These are phyloP conservation scores for Wakefieldia striispora DNA, from an alignment of 768 basidiomycete genomes.

Conservation along the genomic window DNA sequence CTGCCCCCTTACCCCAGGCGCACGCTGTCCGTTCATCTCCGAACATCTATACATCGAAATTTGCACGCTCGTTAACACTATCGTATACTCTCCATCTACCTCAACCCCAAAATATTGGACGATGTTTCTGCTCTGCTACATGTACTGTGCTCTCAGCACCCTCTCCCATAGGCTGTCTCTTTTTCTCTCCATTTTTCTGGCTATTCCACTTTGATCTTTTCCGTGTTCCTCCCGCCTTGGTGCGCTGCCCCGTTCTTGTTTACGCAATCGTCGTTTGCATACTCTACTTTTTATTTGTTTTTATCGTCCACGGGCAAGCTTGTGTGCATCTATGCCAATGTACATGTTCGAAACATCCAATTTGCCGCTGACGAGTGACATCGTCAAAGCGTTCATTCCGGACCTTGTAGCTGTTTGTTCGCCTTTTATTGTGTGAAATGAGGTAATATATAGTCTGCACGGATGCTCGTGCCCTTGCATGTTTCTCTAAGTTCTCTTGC, in stretches of 20 bases:
- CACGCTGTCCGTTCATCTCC: slow-evolving; percentile 17
- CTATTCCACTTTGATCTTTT: background rate
- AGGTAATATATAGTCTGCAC: slow-evolving; percentile 13
- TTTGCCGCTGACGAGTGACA: background rate
- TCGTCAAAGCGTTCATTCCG: background rate
- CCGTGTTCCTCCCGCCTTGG: background rate
- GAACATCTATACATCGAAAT: slow-evolving; percentile 20
- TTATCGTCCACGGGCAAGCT: slow-evolving; percentile 28
- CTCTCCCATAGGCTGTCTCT: slow-evolving; percentile 6
- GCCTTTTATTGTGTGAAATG: slow-evolving; percentile 2
- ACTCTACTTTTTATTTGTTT: slow-evolving; percentile 33
- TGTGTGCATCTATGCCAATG: slow-evolving; percentile 29
- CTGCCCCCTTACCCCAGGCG: slow-evolving; percentile 4
- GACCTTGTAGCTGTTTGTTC: slow-evolving; percentile 11
- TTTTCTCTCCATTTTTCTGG: background rate
- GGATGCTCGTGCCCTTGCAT: background rate
- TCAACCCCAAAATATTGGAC: slow-evolving; percentile 27
- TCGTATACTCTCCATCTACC: slow-evolving; percentile 22
- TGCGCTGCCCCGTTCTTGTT: slow-evolving; percentile 17
- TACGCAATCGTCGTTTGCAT: slow-evolving; percentile 21
- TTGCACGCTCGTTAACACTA: slow-evolving; percentile 31
- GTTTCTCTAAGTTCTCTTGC: background rate
- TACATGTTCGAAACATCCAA: slow-evolving; percentile 25
- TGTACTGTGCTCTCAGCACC: slow-evolving; percentile 17
- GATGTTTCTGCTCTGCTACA: slow-evolving; percentile 25